Conservation (phyloP, 148 eudicot genomes). For the Gaultheria prostrata region DNA sequence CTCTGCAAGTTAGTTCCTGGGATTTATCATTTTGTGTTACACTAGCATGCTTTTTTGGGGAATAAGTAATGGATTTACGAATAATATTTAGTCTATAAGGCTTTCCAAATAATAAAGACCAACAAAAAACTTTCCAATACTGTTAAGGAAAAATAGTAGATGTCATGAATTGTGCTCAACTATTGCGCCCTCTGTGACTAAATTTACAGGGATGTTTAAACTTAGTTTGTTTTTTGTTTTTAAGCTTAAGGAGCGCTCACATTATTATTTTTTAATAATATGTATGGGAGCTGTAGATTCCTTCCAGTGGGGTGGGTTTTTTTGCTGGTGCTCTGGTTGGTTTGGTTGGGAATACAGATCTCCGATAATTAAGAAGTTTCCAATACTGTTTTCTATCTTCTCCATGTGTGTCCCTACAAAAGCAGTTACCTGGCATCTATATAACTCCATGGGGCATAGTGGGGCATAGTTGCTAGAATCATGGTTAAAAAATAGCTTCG, state of each 20-base stretch:
- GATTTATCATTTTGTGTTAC: neutral
- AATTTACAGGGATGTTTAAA: too few relatives aligned
- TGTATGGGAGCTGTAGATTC: too few relatives aligned
- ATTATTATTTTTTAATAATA: too few relatives aligned
- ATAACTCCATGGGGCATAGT: neutral
- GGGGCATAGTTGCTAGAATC: conserved; percentile 10
- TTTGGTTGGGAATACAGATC: neutral
- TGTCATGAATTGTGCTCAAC: too few relatives aligned
- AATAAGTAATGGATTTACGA: neutral
- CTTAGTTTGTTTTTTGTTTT: too few relatives aligned
- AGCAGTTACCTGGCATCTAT: neutral
- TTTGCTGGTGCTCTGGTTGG: too few relatives aligned
- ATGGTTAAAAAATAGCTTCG: neutral
- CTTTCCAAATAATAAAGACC: too few relatives aligned
- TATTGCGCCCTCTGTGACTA: too few relatives aligned
- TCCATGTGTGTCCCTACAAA: conserved; percentile 8
- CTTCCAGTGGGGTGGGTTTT: too few relatives aligned
- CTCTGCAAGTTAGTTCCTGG: neutral
- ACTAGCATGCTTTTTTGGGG: neutral
- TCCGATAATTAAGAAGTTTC: neutral
- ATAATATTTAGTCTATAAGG: neutral
- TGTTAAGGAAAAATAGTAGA: too few relatives aligned
- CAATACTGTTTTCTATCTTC: neutral
- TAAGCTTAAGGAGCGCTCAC: too few relatives aligned
- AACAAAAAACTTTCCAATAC: too few relatives aligned